Percentiles rank a stretch among this genome's conserved stretches.
Conservation (phyloP, 2,329 filamentous ascomycete genomes). For the Ceratocystis colombiana region DNA sequence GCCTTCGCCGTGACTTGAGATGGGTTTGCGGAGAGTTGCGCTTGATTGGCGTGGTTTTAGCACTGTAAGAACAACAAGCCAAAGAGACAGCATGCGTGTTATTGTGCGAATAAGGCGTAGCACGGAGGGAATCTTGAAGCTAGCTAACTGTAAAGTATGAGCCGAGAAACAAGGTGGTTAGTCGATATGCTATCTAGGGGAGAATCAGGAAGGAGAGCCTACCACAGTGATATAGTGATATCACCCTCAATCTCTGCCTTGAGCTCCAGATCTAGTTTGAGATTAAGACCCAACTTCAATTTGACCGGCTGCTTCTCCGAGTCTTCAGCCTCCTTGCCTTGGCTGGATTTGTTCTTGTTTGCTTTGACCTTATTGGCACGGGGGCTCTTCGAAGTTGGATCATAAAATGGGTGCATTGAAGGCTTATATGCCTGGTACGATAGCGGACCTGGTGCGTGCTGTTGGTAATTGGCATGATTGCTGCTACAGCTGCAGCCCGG, state of each 20-base stretch:
- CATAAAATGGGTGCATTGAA: neutral
- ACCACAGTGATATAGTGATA: constrained; percentile 59
- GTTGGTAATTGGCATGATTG: neutral
- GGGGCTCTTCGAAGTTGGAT: neutral
- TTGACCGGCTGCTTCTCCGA: constrained; percentile 24
- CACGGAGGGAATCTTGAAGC: neutral
- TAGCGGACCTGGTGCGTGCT: neutral
- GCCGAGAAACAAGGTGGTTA: neutral
- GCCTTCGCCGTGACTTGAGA: constrained; percentile 26
- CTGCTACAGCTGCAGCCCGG: neutral
- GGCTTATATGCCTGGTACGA: too few species aligned
- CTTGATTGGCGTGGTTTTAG: constrained; percentile 29
- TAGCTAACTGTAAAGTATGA: neutral
- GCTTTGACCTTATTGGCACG: constrained; percentile 11
- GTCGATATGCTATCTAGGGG: neutral
- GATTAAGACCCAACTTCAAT: constrained; percentile 60
- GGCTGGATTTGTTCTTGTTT: constrained; percentile 13
- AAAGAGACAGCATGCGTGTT: neutral
- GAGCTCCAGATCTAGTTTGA: constrained; percentile 67
- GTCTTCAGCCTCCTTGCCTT: neutral
- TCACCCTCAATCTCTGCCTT: constrained; percentile 71
- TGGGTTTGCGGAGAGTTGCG: constrained; percentile 29
- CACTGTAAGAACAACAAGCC: constrained; percentile 26
- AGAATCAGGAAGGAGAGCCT: constrained; percentile 27
- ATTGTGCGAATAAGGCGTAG: neutral